Conservation (phyloP, 306 rosid genomes). For the Rubus parviflorus region DNA sequence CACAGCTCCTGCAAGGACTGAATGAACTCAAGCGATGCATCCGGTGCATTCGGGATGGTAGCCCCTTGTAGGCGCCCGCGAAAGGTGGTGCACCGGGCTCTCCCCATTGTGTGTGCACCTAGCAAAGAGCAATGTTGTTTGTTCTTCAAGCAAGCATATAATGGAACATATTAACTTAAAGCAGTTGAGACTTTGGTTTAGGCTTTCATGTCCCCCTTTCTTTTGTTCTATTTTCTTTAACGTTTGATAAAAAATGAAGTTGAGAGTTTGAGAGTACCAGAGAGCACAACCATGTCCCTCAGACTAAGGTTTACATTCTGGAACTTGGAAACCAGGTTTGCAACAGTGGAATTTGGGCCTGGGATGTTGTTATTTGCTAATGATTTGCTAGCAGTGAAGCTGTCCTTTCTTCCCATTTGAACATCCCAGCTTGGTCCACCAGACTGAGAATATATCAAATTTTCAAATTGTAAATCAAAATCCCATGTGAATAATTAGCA, state of each 20-base stretch:
- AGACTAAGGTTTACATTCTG: slow-evolving; percentile 62
- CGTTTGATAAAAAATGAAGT: neutral
- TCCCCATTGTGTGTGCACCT: slow-evolving; percentile 88
- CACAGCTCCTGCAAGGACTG: slow-evolving; percentile 64
- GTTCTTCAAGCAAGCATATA: neutral
- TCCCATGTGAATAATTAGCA: neutral
- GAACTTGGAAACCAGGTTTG: slow-evolving; percentile 56
- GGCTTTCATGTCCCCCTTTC: neutral
- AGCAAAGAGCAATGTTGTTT: neutral
- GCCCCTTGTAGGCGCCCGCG: slow-evolving; percentile 48
- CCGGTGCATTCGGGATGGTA: slow-evolving; percentile 15
- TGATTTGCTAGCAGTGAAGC: slow-evolving; percentile 58
- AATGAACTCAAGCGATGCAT: slow-evolving; percentile 45
- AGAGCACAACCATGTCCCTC: slow-evolving; percentile 76
- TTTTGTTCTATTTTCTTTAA: neutral
- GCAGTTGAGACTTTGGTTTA: neutral
- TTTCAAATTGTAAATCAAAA: neutral
- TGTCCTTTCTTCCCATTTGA: slow-evolving; percentile 75
- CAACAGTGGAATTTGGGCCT: slow-evolving; percentile 74
- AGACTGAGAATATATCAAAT: slow-evolving; percentile 38
- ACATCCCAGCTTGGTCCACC: slow-evolving; percentile 90
- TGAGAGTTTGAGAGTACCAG: slow-evolving; percentile 40
- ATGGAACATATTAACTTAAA: neutral
- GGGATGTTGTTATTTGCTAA: slow-evolving; percentile 74
- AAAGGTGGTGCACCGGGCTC: slow-evolving; percentile 75